Conservation (phyloP, 1,139 yeast genomes). For the Kurtzmaniella quercitrusa region DNA sequence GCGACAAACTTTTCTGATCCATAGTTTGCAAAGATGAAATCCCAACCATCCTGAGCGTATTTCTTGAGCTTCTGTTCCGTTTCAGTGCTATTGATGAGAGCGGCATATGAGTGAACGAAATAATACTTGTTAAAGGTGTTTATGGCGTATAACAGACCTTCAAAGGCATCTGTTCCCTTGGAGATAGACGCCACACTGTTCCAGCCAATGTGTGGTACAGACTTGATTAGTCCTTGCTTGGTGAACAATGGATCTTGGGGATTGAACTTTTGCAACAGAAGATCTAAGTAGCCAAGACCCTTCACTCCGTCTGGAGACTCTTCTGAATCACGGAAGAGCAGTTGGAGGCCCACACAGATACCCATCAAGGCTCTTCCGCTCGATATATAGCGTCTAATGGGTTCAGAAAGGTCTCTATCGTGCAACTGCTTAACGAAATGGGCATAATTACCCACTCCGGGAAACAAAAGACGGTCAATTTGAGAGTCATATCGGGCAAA, state of each 20-base stretch:
- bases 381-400: constrained; percentile 59
- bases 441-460: constrained; percentile 97
- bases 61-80: constrained; percentile 26
- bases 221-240: constrained; percentile 35
- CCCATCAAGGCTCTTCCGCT: constrained; percentile 90
- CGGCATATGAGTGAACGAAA: constrained; percentile 93
- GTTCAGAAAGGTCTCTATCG: constrained; percentile 58
- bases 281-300: constrained; percentile 54
- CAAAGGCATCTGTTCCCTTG: constrained; percentile 3
- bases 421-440: constrained; percentile 77
- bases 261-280: constrained; percentile 57
- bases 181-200: constrained; percentile 38
- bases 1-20: constrained; percentile 82
- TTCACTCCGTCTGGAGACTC: constrained; percentile 54
- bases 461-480: constrained; percentile 62
- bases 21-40: constrained; percentile 65
- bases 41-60: constrained; percentile 61
- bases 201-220: constrained; percentile 98
- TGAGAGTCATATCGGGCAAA: constrained; percentile 32
- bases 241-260: constrained; percentile 32
- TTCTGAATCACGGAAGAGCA: constrained; percentile 69
- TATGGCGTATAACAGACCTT: constrained; percentile 50
- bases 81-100: constrained; percentile 39
- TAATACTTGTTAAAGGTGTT: constrained; percentile 71
- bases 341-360: constrained; percentile 91